Evolutionary conservation across 805 yeast species (phyloP).

Genomic region (Spathaspora arborariae): DNA sequence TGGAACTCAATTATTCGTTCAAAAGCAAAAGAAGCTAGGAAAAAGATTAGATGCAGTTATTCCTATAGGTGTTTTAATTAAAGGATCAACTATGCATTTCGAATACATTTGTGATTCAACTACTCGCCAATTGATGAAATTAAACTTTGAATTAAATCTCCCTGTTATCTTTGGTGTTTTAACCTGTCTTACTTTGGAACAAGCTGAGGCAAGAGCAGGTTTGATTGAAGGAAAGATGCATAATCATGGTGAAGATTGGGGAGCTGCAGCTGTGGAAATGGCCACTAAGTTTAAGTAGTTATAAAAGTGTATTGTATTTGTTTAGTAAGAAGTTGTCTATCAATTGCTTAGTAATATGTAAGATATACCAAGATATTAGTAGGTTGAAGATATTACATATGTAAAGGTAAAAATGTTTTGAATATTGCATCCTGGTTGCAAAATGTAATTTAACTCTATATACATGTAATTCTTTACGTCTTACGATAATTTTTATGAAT

Average conservation of each 20-base stretch:
- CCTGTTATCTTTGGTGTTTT: constrained; percentile 94
- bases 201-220: constrained; percentile 92
- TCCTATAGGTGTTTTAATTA: constrained; percentile 91
- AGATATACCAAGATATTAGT: too few relatives aligned
- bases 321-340: too few relatives aligned
- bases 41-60: constrained; percentile 76
- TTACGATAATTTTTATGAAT: too few relatives aligned
- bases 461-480: too few relatives aligned
- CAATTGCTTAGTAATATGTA: too few relatives aligned
- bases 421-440: too few relatives aligned
- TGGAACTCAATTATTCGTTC: constrained; percentile 57
- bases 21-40: constrained; percentile 38
- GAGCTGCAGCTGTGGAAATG: constrained; percentile 98
- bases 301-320: not conserved
- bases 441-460: too few relatives aligned
- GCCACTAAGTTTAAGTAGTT: constrained; percentile 28
- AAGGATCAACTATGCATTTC: constrained; percentile 97
- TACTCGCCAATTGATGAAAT: constrained; percentile 77
- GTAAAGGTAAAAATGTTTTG: too few relatives aligned
- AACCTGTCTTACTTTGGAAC: constrained; percentile 91
- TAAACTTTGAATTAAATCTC: constrained; percentile 62
- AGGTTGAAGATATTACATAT: too few relatives aligned
- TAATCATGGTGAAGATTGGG: constrained; percentile 99
- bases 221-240: constrained; percentile 70
- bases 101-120: constrained; percentile 94